Conservation (phyloP, 305 asterid genomes). For the Petunia hybrid region DNA sequence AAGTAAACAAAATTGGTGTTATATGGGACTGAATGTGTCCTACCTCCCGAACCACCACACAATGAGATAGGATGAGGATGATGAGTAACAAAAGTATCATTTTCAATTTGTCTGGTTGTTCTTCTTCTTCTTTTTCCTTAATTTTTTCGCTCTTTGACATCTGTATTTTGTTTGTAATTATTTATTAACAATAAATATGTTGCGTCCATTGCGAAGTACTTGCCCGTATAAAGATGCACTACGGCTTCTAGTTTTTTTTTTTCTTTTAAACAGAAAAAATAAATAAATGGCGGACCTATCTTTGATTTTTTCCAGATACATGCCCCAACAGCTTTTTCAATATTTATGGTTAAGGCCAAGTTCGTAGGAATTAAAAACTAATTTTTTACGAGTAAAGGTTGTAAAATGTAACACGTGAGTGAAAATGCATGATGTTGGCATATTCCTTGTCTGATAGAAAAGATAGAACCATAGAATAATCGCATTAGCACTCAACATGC, state of each 20-base stretch:
- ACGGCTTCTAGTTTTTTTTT: not conserved
- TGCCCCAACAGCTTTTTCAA: not conserved
- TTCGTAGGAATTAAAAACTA: not conserved
- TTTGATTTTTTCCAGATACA: not conserved
- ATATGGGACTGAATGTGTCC: slow-evolving; percentile 5
- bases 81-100: slow-evolving; percentile 12
- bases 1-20: slow-evolving; percentile 21
- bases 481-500: not conserved
- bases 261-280: too few relatives aligned
- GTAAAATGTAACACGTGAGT: not conserved
- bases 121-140: not conserved
- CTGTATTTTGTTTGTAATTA: not conserved
- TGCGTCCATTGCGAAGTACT: slow-evolving; percentile 14
- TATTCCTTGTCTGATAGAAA: not conserved
- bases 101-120: not conserved
- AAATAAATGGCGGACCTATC: not conserved
- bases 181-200: slow-evolving; percentile 5
- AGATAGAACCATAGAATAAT: too few relatives aligned
- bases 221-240: slow-evolving; percentile 22
- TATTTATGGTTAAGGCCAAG: not conserved
- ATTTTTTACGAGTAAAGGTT: not conserved
- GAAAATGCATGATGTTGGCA: not conserved
- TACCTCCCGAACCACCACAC: slow-evolving; percentile 23
- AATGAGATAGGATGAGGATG: not conserved
- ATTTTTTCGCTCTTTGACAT: not conserved